Evolutionary conservation across 225 moss, liverwort and hornwort species (phyloP), one percentile per base, ranked within the genome.

Genomic region (Pseudoscleropodium purum): DNA sequence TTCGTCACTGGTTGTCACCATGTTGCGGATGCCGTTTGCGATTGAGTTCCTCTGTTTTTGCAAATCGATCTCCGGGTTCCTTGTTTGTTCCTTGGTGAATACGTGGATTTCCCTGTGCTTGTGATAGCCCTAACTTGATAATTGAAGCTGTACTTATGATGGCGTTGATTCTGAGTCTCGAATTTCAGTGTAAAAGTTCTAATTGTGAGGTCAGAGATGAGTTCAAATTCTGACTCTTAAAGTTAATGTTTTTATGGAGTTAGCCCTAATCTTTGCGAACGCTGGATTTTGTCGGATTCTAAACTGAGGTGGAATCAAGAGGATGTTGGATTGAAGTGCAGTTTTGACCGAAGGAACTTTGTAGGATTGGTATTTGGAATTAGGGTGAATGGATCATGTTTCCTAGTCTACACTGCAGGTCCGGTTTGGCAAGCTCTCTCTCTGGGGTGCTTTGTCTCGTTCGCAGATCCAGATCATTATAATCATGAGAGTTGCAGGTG

Each of bases 251-350:
- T 92, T 92, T 51, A 49, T 43, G 43, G 78, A 88, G 70, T 61
- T 83, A 84, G 84, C 80, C 91, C 85, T 85, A 92, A 83, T 90
- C 57, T 84, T 68, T 45, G 21, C 59, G 79, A 60, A 89, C 88
- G 84, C 84, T 88, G 78, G 41, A 81, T 87, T 65, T 51, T 62
- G 13, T 49, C 47, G 47, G 83, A 67, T 72, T 90, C 57, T 66
- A 81, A 78, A 87, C 74, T 89, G 84, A 79, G n/a, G 49, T 83
- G 59, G 79, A 86, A 86, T 79, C 64, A 37, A 74, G 68, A 56
- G 37, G 81, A 61, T 74, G 56, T 75, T 62, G 67, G 79, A 89
- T 84, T 57, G 82, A 77, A 69, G 39, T 85, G 83, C 57, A 68
- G 26, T 75, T 61, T 73, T 59, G 69, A 47, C 27, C 26, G 75